These are phyloP conservation scores for Colletotrichum brevisporum DNA, from an alignment of 2,329 filamentous ascomycete species.

Conservation along the genomic window DNA sequence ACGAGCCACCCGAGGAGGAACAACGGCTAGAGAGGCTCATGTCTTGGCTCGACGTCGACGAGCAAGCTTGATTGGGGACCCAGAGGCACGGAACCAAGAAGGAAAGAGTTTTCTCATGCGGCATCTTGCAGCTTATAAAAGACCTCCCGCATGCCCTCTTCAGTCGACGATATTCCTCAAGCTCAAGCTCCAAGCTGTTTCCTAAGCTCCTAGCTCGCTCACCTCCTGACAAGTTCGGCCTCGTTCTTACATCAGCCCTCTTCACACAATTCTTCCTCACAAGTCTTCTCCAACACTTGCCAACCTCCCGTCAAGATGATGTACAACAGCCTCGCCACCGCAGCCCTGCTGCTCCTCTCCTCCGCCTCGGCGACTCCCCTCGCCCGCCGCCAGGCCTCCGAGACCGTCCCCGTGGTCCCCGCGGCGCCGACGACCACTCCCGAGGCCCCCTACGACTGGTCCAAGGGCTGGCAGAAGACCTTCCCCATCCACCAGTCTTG, in stretches of 20 bases:
- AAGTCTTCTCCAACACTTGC: background rate
- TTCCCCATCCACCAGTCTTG: slow-evolving; percentile 75
- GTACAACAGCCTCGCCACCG: slow-evolving; percentile 32
- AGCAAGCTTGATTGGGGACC: slow-evolving; percentile 2
- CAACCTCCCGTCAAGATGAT: slow-evolving; percentile 21
- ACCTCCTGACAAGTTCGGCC: background rate
- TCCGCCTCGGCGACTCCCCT: slow-evolving; percentile 47
- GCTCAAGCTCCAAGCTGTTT: slow-evolving; percentile 25
- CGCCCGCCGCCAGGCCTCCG: slow-evolving; percentile 41
- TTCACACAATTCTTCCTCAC: background rate
- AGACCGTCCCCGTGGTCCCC: slow-evolving; percentile 43
- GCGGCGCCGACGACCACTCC: slow-evolving; percentile 42
- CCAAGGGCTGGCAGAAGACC: slow-evolving; percentile 49
- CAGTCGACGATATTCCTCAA: background rate
- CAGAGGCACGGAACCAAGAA: background rate
- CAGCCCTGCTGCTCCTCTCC: slow-evolving; percentile 45
- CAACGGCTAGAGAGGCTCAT: background rate
- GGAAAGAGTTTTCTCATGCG: background rate
- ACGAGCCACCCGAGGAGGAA: slow-evolving; percentile 4
- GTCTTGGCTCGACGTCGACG: slow-evolving; percentile 29
- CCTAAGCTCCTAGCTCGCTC: slow-evolving; percentile 10
- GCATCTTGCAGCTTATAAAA: slow-evolving; percentile 38
- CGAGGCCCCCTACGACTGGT: slow-evolving; percentile 49
- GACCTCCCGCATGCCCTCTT: background rate
- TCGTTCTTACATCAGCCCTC: background rate